Conservation (phyloP, 1,139 yeast species). For the Yamadazyma pseudoaaseri region DNA sequence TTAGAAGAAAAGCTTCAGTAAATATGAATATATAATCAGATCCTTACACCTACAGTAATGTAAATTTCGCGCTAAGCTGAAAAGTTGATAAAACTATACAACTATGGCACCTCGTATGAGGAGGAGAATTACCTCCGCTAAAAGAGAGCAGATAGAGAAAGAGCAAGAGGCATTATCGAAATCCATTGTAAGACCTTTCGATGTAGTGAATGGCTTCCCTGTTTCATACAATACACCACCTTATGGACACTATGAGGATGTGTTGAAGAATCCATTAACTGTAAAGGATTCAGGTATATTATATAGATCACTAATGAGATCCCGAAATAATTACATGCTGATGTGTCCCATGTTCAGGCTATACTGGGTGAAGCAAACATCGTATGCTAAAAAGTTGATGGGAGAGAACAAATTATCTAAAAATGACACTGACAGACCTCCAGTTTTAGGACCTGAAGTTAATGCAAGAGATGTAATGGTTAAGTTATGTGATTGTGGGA, state of each 20-base stretch:
- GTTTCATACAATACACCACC: conserved; percentile 64
- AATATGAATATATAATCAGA: neutral
- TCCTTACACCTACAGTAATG: too few species aligned
- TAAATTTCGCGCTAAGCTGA: too few species aligned
- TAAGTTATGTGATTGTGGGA: conserved; percentile 72
- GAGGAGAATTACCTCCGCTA: conserved; percentile 46
- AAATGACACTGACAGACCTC: conserved; percentile 30
- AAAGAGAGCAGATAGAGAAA: conserved; percentile 48
- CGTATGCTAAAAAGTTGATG: conserved; percentile 38
- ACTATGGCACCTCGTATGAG: conserved; percentile 46
- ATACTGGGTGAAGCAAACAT: conserved; percentile 71
- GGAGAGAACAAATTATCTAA: conserved; percentile 30
- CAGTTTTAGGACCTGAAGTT: conserved; percentile 45
- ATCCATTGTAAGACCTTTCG: conserved; percentile 60
- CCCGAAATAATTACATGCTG: conserved; percentile 71
- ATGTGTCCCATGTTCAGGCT: conserved; percentile 71
- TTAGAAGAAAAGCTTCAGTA: conserved; percentile 25
- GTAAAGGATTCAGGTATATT: conserved; percentile 72
- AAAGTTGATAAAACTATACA: too few species aligned
- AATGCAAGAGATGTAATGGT: conserved; percentile 86
- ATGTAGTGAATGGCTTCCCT: conserved; percentile 68
- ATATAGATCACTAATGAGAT: conserved; percentile 69
- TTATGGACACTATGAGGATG: conserved; percentile 44
- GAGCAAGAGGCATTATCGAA: conserved; percentile 44
- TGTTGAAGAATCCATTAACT: conserved; percentile 64